Evolutionary conservation across 2,329 filamentous ascomycete genomes (phyloP).

Genomic region (Venturia effusa): DNA sequence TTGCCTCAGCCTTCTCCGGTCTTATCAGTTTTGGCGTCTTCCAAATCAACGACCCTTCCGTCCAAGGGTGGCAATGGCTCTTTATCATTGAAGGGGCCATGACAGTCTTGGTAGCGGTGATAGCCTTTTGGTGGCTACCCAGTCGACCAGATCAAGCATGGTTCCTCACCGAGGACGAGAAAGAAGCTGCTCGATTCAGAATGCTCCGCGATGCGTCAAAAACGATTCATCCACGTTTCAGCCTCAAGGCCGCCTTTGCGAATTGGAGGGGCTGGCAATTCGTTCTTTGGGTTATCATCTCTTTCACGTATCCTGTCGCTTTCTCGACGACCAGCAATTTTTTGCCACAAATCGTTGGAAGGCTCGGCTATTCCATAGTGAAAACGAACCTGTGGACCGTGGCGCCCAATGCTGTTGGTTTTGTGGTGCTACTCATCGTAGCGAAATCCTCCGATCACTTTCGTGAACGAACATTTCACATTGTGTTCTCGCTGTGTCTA

Average conservation of each 20-base stretch:
- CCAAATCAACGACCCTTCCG: slow-evolving; percentile 34
- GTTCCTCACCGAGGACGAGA: slow-evolving; percentile 38
- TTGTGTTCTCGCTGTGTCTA: slow-evolving; percentile 19
- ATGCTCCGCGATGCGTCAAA: slow-evolving; percentile 20
- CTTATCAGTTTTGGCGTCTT: slow-evolving; percentile 41
- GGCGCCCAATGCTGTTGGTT: background rate
- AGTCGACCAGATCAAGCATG: slow-evolving; percentile 38
- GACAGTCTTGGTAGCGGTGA: slow-evolving; percentile 35
- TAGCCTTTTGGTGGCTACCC: slow-evolving; percentile 41
- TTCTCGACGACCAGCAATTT: slow-evolving; percentile 21
- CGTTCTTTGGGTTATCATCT: slow-evolving; percentile 26
- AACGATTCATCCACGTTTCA: slow-evolving; percentile 3
- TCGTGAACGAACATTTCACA: slow-evolving; percentile 37
- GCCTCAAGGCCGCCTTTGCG: slow-evolving; percentile 14
- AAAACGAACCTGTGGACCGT: slow-evolving; percentile 34
- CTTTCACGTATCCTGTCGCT: slow-evolving; percentile 17
- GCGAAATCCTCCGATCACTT: slow-evolving; percentile 34
- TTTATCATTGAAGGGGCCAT: slow-evolving; percentile 39
- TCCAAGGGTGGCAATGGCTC: slow-evolving; percentile 41
- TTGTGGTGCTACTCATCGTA: slow-evolving; percentile 9
- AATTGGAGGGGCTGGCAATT: slow-evolving; percentile 18
- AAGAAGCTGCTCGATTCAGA: slow-evolving; percentile 35
- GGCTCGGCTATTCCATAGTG: slow-evolving; percentile 50
- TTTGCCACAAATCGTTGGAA: slow-evolving; percentile 53
- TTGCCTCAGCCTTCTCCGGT: slow-evolving; percentile 46